Percentiles rank a stretch among this genome's conserved stretches.
Conservation (phyloP, 352 stramenopile species). For the Albugo candida region DNA sequence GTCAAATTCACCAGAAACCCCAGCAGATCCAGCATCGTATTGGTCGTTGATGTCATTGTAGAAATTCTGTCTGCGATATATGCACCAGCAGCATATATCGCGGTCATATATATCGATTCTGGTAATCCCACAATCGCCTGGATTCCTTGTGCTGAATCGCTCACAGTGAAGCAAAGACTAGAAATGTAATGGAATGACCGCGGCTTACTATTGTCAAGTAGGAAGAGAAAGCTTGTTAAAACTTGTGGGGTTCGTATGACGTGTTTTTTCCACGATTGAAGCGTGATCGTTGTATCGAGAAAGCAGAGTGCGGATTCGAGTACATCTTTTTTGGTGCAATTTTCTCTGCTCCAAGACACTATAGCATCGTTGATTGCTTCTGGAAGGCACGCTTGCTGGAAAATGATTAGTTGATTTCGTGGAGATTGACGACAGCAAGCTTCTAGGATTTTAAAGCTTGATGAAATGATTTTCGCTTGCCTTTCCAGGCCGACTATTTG, state of each 20-base stretch:
- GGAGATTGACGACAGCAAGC: conserved; percentile 9
- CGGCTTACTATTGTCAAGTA: too few relatives aligned
- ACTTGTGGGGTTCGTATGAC: conserved; percentile 4
- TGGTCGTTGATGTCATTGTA: neutral
- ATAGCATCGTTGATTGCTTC: too few relatives aligned
- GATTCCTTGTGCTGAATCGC: too few relatives aligned
- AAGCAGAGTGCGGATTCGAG: conserved; percentile 18
- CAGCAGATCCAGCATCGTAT: conserved; percentile 18
- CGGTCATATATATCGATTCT: too few relatives aligned
- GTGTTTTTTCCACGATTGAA: conserved; percentile 33
- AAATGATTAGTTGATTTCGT: conserved; percentile 43
- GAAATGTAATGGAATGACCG: too few relatives aligned
- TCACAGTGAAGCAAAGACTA: too few relatives aligned
- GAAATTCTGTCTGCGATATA: too few relatives aligned
- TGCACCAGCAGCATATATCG: too few relatives aligned
- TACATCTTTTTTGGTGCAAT: neutral
- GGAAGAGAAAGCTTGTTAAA: too few relatives aligned
- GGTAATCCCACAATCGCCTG: too few relatives aligned
- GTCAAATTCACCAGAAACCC: conserved; percentile 42
- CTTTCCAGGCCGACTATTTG: neutral
- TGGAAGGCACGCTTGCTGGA: neutral
- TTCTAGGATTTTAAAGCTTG: neutral
- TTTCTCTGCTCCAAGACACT: too few relatives aligned
- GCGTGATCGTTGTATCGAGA: conserved; percentile 25
- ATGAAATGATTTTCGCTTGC: neutral